Base-by-base conservation (phyloP, 352 stramenopile genomes). In the Pythium volutum region DNA sequence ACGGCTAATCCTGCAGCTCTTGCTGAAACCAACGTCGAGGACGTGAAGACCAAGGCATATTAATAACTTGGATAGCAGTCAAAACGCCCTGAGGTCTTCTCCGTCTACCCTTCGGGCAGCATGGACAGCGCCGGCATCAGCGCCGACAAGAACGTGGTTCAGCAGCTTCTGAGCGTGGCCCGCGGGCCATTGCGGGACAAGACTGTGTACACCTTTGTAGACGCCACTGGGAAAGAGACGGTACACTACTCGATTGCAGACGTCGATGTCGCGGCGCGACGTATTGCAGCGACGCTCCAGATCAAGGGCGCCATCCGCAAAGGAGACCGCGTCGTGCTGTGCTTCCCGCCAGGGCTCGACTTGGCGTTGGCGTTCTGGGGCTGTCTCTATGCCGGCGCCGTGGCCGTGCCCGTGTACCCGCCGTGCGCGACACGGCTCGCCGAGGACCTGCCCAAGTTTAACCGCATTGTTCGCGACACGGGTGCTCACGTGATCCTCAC, bases 401-500 rank as follows among this genome's bases (percentile, higher is more conserved):
- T 93, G 27, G 78, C 66, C 18, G 84, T 93, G 55, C 81, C 84
- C 18, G 78, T 89, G 69, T 91, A 91, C 58, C 84, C 84, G 20
- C 84, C 84, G 59, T 86, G 90, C 64, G 81, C 84, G 0, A 77
- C 76, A 0, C 89, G 77, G 42, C 59, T 93, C 22, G 71, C 78
- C 47, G 91, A 89, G 52, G 84, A 93, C 55, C 52, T 93, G 38
- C 84, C 80, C 23, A 89, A 89, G 64, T 91, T 93, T 39, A 91
- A 89, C 55, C 70, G 76, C 12, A 76, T 99, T 48, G 84, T 87
- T 23, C 69, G 93, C 33, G 97, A 83, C 64, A 97, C 82, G 58
- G 81, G 88, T n/a, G 95, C 97, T 8, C 84, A 82, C 45, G 71
- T 96, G 42, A 97, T 93, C 2, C 80, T 99, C 25, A 99, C 97